Conservation (phyloP, 2,329 filamentous ascomycete species). For the Fusarium subglutinans region DNA sequence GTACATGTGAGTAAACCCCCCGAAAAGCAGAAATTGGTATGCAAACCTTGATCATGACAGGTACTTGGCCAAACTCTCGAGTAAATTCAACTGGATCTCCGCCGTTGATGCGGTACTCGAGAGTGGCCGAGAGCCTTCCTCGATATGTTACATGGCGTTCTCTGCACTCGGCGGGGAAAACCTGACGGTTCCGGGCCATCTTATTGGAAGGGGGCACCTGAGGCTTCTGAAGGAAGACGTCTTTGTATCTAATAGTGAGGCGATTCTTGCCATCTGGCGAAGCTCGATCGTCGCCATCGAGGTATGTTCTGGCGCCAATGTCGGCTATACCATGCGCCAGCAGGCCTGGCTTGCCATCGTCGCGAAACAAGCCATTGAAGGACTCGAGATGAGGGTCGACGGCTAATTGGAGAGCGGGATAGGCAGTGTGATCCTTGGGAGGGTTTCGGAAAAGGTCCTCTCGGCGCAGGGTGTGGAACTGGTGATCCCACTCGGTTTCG, state of each 20-base stretch:
- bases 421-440: conserved; percentile 86
- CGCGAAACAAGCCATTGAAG: conserved; percentile 89
- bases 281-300: conserved; percentile 79
- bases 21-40: not conserved
- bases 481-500: conserved; percentile 79
- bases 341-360: conserved; percentile 66
- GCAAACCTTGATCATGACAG: conserved; percentile 89
- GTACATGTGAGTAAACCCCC: conserved; percentile 20
- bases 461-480: conserved; percentile 85
- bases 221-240: conserved; percentile 84
- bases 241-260: conserved; percentile 80
- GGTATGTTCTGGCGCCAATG: conserved; percentile 87
- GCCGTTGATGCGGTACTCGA: conserved; percentile 89
- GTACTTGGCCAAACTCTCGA: conserved; percentile 86
- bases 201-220: conserved; percentile 85
- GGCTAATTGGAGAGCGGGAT: conserved; percentile 85
- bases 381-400: conserved; percentile 93
- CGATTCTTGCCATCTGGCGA: conserved; percentile 72
- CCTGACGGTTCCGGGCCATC: conserved; percentile 82
- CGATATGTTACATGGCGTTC: conserved; percentile 93
- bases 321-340: conserved; percentile 82
- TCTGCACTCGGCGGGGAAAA: conserved; percentile 91
- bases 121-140: conserved; percentile 81
- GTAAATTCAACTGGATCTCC: conserved; percentile 84
- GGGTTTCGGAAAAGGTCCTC: conserved; percentile 91